Evolutionary conservation across 148 eudicot genomes (phyloP), one percentile per base, ranked within the genome.

Genomic region (Chenopodium berlandieri): DNA sequence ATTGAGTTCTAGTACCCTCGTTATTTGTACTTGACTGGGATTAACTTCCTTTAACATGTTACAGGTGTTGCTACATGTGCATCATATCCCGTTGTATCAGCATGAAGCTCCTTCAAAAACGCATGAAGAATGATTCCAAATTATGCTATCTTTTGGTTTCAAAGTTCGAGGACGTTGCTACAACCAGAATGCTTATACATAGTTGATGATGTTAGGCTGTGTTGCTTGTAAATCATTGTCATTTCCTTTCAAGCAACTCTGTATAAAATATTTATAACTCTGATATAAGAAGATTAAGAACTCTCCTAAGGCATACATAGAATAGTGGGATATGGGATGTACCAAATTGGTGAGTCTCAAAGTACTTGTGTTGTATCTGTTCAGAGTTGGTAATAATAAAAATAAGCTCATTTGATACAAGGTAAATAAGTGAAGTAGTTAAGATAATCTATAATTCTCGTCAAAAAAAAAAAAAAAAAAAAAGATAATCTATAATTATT

Each of bases 1-100:
- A 19, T 60, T 34, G 79, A 31, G 50, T 58, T 62, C 48, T 5
- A 31, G 12, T 63, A 50, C 20, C 5, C 44, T 14, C n/a, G 3
- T 48, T 67, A 5, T 40, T 25, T 63, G 25, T 11, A 25, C 63
- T 9, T 40, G 14, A 67, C n/a, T 1, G 30, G 64, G 63, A 54
- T 56, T 75, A 46, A 70, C 77, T 68, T 73, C 2, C 7, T 6
- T 54, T 48, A 20, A 65, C 66, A 44, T 34, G 79, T 25, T 91
- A 88, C 92, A 96, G 99, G 99, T 75, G 84, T 96, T 82, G 95
- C 99, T 72, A 94, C 99, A 68, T 96, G 99, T 86, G 97, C 99
- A 77, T 96, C 99, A 19, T 94, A 92, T 83, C 98, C 98, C 2
- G 67, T 92, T 22, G 88, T 92, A 40, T 40, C 44, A 71, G 97